Evolutionary conservation across 257 asterid species (phyloP), one percentile per base, ranked within the genome.

Genomic region (Ilex aquifolium): DNA sequence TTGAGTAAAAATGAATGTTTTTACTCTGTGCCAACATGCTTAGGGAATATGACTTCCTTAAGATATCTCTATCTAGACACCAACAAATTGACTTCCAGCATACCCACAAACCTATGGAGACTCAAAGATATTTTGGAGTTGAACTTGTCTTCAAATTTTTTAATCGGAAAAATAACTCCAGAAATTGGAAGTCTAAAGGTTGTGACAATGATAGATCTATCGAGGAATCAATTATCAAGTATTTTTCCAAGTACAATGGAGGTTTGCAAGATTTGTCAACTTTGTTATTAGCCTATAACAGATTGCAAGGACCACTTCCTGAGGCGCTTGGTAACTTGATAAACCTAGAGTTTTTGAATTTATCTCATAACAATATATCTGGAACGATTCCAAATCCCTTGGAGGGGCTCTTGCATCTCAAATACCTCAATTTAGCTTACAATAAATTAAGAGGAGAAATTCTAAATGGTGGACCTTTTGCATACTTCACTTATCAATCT

Each of bases 1-100:
- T 12, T 75, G 59, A 5, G 31, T 2, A 8, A 10, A 6, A 83
- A 75, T 44, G 12, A 59, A 29, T 12, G 70, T 51, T 42, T 48
- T 0, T 79, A 82, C 8, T 32, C 60, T 15, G 48, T 83, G 21
- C 82, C 82, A 0, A 68, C 69, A 12, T 82, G 83, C 15, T 14
- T 74, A 0, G 76, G 84, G 6, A 60, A 76, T 13, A 3, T 69
- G 0, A 21, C 48, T 3, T 62, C 73, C 42, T 29, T 67, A 2
- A 57, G 63, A 61, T 0, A 16, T 10, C 9, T 82, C 5, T 0
- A 10, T 3, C 54, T 82, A 7, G 15, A 10, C 13, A 51, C 67
- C 5, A 79, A 79, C 39, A 68, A 31, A 29, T 48, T 76, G 51
- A 62, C 32, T 44, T 73, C 82, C 6, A 32, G 3, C 50, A 62